A percentile compares a stretch with the other conserved stretches of the same genome.
Evolutionary conservation across 1,284 basidiomycete species (phyloP).

Genomic region (Heliocybe sulcata): DNA sequence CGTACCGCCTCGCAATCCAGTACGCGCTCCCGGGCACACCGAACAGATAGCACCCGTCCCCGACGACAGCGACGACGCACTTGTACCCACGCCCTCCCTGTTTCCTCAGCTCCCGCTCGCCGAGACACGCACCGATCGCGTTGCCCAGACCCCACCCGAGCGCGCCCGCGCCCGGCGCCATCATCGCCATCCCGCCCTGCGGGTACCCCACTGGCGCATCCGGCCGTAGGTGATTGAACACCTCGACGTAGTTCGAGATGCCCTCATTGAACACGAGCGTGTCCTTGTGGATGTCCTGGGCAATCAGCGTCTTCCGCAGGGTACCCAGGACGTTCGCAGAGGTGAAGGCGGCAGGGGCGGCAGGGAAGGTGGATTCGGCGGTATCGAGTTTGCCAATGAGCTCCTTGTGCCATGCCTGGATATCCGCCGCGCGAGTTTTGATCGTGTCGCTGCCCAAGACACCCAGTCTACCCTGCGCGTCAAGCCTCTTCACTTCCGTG

Average conservation of each 20-base stretch:
- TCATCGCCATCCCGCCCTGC: slow-evolving; percentile 15
- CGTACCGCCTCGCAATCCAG: slow-evolving; percentile 65
- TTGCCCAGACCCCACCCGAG: slow-evolving; percentile 64
- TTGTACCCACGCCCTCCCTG: slow-evolving; percentile 32
- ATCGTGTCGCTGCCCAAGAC: slow-evolving; percentile 5
- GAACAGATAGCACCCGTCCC: slow-evolving; percentile 65
- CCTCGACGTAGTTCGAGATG: slow-evolving; percentile 45
- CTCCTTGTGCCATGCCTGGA: slow-evolving; percentile 15
- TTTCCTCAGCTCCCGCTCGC: slow-evolving; percentile 9
- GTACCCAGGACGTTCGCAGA: slow-evolving; percentile 41
- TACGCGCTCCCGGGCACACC: slow-evolving; percentile 57
- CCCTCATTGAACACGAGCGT: slow-evolving; percentile 56
- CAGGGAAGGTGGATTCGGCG: slow-evolving; percentile 14
- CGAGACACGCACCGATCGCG: slow-evolving; percentile 49
- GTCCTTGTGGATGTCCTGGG: slow-evolving; percentile 23
- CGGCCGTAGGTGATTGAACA: slow-evolving; percentile 53
- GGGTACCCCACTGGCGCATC: slow-evolving; percentile 34
- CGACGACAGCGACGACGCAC: slow-evolving; percentile 50
- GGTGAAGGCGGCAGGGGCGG: slow-evolving; percentile 24
- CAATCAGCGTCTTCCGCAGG: slow-evolving; percentile 34
- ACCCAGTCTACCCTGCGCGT: slow-evolving; percentile 6
- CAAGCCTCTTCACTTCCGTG: slow-evolving; percentile 12
- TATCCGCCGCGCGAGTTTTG: slow-evolving; percentile 7
- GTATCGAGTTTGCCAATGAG: slow-evolving; percentile 18
- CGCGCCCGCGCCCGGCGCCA: slow-evolving; percentile 51